These are phyloP conservation scores for Simplicillium sp. DNA, from an alignment of 2,329 filamentous ascomycete genomes.

Conservation along the genomic window DNA sequence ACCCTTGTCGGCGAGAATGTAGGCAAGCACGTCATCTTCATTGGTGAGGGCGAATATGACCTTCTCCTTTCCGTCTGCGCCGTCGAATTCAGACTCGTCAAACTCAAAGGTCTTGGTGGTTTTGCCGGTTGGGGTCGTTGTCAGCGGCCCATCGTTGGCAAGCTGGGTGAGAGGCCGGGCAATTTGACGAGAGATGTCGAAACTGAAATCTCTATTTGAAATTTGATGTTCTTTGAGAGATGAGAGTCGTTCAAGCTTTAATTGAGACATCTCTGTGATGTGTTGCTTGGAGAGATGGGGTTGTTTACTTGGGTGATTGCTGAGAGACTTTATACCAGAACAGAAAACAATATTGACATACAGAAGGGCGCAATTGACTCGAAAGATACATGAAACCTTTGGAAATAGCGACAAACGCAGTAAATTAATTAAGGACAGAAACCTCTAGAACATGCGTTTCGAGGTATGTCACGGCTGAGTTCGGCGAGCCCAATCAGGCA, in stretches of 20 bases:
- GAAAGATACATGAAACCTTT: too few relatives aligned
- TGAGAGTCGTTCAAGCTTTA: conserved; percentile 4
- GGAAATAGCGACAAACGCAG: too few relatives aligned
- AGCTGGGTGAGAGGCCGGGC: conserved; percentile 8
- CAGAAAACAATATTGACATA: too few relatives aligned
- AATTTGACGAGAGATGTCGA: conserved; percentile 7
- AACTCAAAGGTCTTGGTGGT: conserved; percentile 5
- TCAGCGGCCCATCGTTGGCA: conserved; percentile 2
- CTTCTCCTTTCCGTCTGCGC: conserved; percentile 1
- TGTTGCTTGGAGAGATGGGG: neutral
- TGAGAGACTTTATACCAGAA: too few relatives aligned
- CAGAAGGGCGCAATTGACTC: too few relatives aligned
- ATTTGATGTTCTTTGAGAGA: conserved; percentile 5
- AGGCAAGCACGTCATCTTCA: conserved; percentile 6
- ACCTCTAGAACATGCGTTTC: too few relatives aligned
- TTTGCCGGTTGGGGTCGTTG: conserved; percentile 1
- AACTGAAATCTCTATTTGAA: conserved; percentile 8
- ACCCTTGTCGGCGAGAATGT: conserved; percentile 6
- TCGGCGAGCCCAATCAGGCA: too few relatives aligned
- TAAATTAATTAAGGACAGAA: too few relatives aligned
- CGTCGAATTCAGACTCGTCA: conserved; percentile 2
- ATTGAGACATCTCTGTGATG: neutral
- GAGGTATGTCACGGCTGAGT: too few relatives aligned
- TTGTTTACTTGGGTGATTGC: too few relatives aligned
- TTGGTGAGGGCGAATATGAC: conserved; percentile 3